Evolutionary conservation across 495 filamentous ascomycete genomes (phyloP).

Genomic region (Rhizodiscina lignyota): DNA sequence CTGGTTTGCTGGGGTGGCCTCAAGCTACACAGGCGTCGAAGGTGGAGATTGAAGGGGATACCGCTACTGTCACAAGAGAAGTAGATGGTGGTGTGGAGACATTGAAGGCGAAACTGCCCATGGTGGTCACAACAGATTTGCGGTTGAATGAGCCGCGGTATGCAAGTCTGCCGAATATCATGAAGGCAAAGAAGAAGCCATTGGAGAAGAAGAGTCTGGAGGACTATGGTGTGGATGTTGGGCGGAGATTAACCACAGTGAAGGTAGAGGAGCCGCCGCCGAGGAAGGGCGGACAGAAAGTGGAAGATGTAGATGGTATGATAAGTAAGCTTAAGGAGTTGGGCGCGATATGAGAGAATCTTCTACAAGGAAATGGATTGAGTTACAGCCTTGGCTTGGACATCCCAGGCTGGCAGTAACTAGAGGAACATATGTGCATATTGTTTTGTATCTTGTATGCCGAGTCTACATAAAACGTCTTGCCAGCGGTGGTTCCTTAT

Average conservation of each 20-base stretch:
- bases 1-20: constrained; percentile 77
- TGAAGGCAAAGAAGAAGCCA: constrained; percentile 99
- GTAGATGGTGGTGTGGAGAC: constrained; percentile 94
- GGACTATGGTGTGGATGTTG: constrained; percentile 62
- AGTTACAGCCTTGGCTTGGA: too few relatives aligned
- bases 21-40: constrained; percentile 87
- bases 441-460: too few relatives aligned
- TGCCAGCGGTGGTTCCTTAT: too few relatives aligned
- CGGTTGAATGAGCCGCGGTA: constrained; percentile 90
- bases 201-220: constrained; percentile 74
- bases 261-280: constrained; percentile 72
- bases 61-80: constrained; percentile 65
- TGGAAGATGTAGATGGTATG: constrained; percentile 89
- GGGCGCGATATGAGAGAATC: constrained; percentile 56
- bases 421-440: too few relatives aligned
- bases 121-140: constrained; percentile 91
- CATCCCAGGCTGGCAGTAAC: too few relatives aligned
- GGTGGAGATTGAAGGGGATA: constrained; percentile 48
- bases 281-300: constrained; percentile 87
- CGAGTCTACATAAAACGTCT: too few relatives aligned
- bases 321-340: constrained; percentile 87
- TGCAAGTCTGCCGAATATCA: constrained; percentile 91
- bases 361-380: too few relatives aligned
- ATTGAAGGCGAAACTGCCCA: constrained; percentile 61
- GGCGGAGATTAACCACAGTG: constrained; percentile 66